Conservation (phyloP, 2,329 filamentous ascomycete species). For the Elsinoe australis region DNA sequence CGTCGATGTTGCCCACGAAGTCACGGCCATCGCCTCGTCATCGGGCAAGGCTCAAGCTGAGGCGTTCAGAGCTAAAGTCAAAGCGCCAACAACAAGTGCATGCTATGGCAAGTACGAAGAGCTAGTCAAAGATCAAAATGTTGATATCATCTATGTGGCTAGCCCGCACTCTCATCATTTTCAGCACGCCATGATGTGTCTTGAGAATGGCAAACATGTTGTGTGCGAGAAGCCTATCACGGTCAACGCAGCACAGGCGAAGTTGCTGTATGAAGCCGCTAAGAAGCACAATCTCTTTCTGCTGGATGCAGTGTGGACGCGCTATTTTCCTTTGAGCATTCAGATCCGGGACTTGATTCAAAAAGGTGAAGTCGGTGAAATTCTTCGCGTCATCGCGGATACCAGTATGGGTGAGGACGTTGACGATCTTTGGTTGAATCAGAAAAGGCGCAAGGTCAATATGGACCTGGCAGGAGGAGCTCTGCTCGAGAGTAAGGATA, state of each 20-base stretch:
- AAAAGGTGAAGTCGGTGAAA: constrained; percentile 47
- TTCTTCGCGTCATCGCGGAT: constrained; percentile 52
- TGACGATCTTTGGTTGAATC: no score
- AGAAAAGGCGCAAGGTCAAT: no score
- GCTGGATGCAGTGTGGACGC: constrained; percentile 79
- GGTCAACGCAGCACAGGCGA: constrained; percentile 69
- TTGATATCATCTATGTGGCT: constrained; percentile 83
- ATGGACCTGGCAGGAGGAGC: no score
- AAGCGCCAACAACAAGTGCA: constrained; percentile 60
- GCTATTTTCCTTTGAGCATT: constrained; percentile 78
- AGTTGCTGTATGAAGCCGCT: constrained; percentile 63
- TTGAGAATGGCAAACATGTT: constrained; percentile 78
- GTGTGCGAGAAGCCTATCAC: constrained; percentile 89
- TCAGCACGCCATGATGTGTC: constrained; percentile 77
- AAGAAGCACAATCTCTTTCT: constrained; percentile 62
- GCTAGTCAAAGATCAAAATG: constrained; percentile 66
- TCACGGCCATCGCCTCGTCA: constrained; percentile 74
- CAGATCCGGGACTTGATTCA: constrained; percentile 61
- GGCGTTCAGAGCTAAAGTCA: constrained; percentile 63
- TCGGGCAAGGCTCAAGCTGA: constrained; percentile 60
- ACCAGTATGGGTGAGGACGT: no score
- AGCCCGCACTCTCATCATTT: constrained; percentile 91
- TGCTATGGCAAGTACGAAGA: constrained; percentile 76
- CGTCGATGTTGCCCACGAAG: constrained; percentile 64
- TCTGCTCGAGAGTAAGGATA: no score